These are phyloP conservation scores for Lathyrus aphaca DNA, from an alignment of 306 rosid genomes.

Conservation along the genomic window DNA sequence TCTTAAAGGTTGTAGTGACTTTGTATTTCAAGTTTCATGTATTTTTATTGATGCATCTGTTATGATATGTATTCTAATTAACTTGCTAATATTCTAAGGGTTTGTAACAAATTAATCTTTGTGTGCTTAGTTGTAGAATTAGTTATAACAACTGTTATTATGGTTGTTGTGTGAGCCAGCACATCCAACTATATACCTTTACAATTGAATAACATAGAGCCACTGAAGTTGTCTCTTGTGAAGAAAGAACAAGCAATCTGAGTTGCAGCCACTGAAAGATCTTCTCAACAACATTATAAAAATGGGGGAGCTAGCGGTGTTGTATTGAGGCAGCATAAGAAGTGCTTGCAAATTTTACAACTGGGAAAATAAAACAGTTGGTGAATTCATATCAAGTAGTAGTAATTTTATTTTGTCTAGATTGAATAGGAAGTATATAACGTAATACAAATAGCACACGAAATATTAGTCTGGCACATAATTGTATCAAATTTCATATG, in stretches of 20 bases:
- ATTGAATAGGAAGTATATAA: neutral
- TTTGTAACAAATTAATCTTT: too few species aligned
- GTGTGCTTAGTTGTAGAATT: too few species aligned
- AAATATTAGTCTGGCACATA: neutral
- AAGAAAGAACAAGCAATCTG: neutral
- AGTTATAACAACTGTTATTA: too few species aligned
- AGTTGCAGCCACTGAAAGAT: too few species aligned
- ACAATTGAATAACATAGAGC: neutral
- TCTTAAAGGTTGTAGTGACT: slow-evolving; percentile 15
- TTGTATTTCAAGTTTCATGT: slow-evolving; percentile 9
- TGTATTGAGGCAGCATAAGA: neutral
- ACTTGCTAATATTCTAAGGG: neutral
- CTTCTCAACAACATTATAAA: too few species aligned
- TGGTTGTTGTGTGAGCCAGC: too few species aligned
- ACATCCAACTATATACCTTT: too few species aligned
- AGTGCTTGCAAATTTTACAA: neutral
- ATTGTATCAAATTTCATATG: neutral
- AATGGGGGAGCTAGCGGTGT: too few species aligned
- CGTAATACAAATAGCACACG: slow-evolving; percentile 7
- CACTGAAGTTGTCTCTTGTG: neutral
- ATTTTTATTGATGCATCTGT: slow-evolving; percentile 21
- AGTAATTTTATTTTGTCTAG: neutral
- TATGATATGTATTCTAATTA: slow-evolving; percentile 23
- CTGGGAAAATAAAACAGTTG: neutral
- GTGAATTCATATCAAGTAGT: neutral